phyloP scores from a whole-genome alignment of 306 rosid species.

The Luffa aegyptiaca region DNA sequence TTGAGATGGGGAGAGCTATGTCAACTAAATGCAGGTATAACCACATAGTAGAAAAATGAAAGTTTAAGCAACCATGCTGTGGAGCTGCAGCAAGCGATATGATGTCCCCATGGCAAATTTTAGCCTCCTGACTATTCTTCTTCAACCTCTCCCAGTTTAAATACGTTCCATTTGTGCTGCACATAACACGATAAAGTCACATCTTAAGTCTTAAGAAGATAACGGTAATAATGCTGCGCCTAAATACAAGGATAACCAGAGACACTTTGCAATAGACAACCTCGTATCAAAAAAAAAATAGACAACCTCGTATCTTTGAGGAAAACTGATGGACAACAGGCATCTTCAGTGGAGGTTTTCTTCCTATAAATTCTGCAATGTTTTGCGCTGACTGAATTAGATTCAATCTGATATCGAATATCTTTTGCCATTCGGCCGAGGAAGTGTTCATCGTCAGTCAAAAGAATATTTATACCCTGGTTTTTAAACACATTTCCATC shows the following conservation, averaged over 20 bases:
- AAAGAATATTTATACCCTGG: conserved; percentile 72
- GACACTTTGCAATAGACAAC: conserved; percentile 23
- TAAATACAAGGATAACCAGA: background rate
- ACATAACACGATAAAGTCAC: conserved; percentile 23
- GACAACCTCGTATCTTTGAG: conserved; percentile 76
- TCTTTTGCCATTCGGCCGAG: conserved; percentile 58
- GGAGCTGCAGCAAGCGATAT: conserved; percentile 87
- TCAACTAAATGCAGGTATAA: background rate
- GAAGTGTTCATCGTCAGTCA: conserved; percentile 63
- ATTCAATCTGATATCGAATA: conserved; percentile 60
- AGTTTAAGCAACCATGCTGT: conserved; percentile 44
- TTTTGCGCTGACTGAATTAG: conserved; percentile 51
- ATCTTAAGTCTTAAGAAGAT: background rate
- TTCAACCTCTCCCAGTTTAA: conserved; percentile 69
- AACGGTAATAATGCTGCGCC: background rate
- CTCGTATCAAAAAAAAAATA: conserved; percentile 65
- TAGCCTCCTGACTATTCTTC: conserved; percentile 46
- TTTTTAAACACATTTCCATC: conserved; percentile 4
- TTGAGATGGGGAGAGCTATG: background rate
- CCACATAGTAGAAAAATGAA: background rate
- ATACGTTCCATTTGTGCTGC: conserved; percentile 86
- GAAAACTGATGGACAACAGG: conserved; percentile 27
- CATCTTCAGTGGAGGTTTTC: conserved; percentile 32
- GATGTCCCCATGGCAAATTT: conserved; percentile 78
- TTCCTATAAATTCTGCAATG: conserved; percentile 69